Evolutionary conservation across 2,329 filamentous ascomycete species (phyloP), one percentile per base, ranked within the genome.

Genomic region (Alternaria triticimaculans): DNA sequence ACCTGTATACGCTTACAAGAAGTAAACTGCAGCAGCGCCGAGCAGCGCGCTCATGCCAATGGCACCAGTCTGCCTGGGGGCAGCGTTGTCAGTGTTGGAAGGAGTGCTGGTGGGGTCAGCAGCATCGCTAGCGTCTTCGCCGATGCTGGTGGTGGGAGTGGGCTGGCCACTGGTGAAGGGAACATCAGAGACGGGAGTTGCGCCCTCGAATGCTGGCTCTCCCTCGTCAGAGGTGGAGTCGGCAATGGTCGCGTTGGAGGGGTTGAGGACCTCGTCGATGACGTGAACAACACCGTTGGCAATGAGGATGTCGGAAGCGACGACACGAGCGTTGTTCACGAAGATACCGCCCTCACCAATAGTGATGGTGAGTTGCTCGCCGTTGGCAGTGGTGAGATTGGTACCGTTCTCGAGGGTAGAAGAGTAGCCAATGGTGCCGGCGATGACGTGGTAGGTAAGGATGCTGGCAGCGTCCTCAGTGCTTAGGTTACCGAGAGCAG

Each of bases 381-480:
- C 83, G 45, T 78, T 75, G 11, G 80, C 66, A 1, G 82, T 78
- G 8, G 68, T 64, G 15, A 84, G 69, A 10, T 65, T 75, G 21
- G 72, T 81, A 33, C 82, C 81, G 66, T 84, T 81, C 23, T 68
- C 68, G 18, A 87, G 80, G 5, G 71, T 66, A 6, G 81, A 75
- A 53, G 83, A 86, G 79, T 90, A 91, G 58, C 80, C 81, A 1
- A 89, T 83, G 9, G 82, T 82, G 49, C 84, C 84, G 49, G 83
- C 82, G 48, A 92, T 79, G 55, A 92, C 83, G 75, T 93, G 90
- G 79, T 92, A 92, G 25, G 83, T 79, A 33, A 92, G 82, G 55
- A 92, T 84, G 26, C 76, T 76, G 3, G 82, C 76, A 2, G 91
- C 81, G 14, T 87, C 76, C 5, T 83, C 76, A 0, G 78, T 73